phyloP scores from a whole-genome alignment of 306 rosid genomes.

The Alnus rubra region DNA sequence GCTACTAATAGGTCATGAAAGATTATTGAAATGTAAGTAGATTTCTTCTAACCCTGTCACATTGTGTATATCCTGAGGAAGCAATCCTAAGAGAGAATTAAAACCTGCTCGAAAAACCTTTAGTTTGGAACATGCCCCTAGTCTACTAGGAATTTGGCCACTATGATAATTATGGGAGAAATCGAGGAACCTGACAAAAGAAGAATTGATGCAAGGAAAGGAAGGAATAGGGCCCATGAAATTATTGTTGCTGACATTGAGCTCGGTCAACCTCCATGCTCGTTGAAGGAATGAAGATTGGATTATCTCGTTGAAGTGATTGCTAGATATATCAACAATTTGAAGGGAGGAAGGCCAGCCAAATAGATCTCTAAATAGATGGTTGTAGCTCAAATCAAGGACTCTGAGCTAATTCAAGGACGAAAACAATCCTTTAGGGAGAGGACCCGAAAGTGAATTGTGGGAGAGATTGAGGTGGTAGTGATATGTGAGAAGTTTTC shows the following conservation, averaged over 20 bases:
- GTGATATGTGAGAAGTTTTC: not conserved
- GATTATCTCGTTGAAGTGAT: not conserved
- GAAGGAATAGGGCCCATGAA: not conserved
- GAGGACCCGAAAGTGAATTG: not conserved
- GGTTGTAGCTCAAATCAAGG: conserved; percentile 18
- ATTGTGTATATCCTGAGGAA: conserved; percentile 11
- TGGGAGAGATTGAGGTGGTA: not conserved
- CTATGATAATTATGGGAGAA: conserved; percentile 3
- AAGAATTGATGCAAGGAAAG: not conserved
- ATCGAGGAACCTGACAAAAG: not conserved
- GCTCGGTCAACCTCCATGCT: not conserved
- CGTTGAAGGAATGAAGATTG: not conserved
- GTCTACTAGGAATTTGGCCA: not conserved
- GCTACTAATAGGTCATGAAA: not conserved
- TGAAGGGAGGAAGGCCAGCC: not conserved
- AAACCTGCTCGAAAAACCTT: not conserved
- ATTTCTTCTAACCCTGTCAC: not conserved
- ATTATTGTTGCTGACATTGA: not conserved
- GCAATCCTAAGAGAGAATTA: conserved; percentile 1
- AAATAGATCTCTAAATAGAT: not conserved
- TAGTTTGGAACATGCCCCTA: conserved; percentile 17
- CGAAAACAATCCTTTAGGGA: not conserved
- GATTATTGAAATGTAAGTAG: not conserved
- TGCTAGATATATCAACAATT: conserved; percentile 1
- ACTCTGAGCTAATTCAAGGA: not conserved